Base-by-base conservation (phyloP, 2,329 filamentous ascomycete species). In the Botryotinia calthae region DNA sequence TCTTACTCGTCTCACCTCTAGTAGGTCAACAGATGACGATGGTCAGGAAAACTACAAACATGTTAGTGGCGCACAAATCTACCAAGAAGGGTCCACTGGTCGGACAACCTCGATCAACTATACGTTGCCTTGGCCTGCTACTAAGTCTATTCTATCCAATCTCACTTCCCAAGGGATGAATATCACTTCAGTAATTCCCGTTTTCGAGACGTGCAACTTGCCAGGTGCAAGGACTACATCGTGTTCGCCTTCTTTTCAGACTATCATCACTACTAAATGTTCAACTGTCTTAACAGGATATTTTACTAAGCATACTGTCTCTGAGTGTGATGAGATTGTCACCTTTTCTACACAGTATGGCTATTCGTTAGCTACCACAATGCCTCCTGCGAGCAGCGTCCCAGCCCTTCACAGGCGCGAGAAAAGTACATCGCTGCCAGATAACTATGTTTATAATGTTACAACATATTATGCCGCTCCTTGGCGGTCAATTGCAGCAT, bases 331-430 rank as follows among this genome's bases (percentile, higher is more conserved):
- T 44, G 74, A 78, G 68, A 78, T 71, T 28, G 69, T 79, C 25
- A 79, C 77, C 14, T 79, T 79, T 64, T 79, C 78, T 22, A 76
- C 77, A 12, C 73, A 75, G 6, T 76, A 70, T 37, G 73, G 67
- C 54, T 79, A 76, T 67, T 67, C 74, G 61, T 34, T 79, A 42
- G 70, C 71, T 25, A 78, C 75, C 16, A 69, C 72, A 16, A 74
- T 73, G 10, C 34, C 59, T 48, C 40, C 69, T 61, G n/a, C 34
- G 54, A 64, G 51, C 22, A 46, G 10, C 10, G 28, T 48, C 51
- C 44, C 61, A 28, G 37, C 40, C 16, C 40, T 73, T n/a, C 14
- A 56, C 58, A 67, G 34, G 25, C 65, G 66, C 28, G 31, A 72
- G 34, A 58, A 46, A 46, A 16, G 34, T 3, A 28, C 40, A 14